Base-by-base conservation (phyloP, 1,284 basidiomycete genomes). In the Rhodotorula sp. region DNA sequence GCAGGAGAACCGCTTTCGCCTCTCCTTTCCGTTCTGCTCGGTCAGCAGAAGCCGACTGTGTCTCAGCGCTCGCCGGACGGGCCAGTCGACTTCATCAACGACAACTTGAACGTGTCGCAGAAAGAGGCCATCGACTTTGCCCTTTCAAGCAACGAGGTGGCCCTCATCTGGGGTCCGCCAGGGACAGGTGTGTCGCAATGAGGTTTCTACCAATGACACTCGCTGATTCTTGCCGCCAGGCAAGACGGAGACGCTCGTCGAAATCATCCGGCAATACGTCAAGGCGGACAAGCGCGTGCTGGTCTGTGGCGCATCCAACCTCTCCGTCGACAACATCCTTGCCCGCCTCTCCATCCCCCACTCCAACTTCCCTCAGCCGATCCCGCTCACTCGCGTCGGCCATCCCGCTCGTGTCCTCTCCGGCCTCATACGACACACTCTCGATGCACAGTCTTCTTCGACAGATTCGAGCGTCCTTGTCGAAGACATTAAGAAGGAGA, bases 81-180 rank as follows among this genome's bases (percentile, higher is more conserved):
- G 4, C 54, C 71, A 7, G 28, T 62, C 31, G 34, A 24, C 6
- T 67, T 60, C 8, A 61, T 64, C 62, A 70, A 96, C 74, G 79
- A 84, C 0, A 84, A 82, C 0, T 82, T 98, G 54, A 98, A 99
- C 78, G 80, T 84, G 0, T 91, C 90, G 69, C 95, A 99, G 79
- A 88, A 88, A 78, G 83, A 86, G 26, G 93, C 94, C 0, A 87
- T 94, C 52, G 83, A 80, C 60, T 91, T 92, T 75, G 87, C 88
- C 7, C 79, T 94, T 4, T 84, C 85, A 68, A 85, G 88, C 0
- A 83, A 86, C 2, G 89, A 94, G 77, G 85, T 97, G 0, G 90
- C 91, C 0, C 91, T 94, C 73, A 94, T 99, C n/a, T 94, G 97
- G 78, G 94, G 95, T 0, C 95, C 95, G 9, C 94, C 95, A 68